Base-by-base conservation (phyloP, 139 green algal species). In the Coccomyxa sp. region DNA sequence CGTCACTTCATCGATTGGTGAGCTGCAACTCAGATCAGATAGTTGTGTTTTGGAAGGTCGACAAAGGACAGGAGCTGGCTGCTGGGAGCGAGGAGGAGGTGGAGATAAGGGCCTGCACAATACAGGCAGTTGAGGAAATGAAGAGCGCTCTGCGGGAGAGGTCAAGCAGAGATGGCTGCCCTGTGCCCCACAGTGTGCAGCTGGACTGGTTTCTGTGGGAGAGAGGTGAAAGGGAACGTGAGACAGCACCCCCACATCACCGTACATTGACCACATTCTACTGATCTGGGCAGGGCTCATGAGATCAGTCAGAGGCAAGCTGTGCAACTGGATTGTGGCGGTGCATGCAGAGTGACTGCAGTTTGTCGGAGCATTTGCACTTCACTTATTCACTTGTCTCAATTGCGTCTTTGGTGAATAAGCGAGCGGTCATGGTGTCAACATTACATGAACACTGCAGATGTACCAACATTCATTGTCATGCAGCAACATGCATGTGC, bases 201-300 rank as follows among this genome's bases (percentile, higher is more conserved):
- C 80, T 98, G 38, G 94, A 97, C 74, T 98, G 94, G 94, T 95
- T 89, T 88, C 85, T 97, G 58, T 98, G 94, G 94, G 87, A 94
- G 38, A n/a, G 86, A 16, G 94, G 93, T 12, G 94, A 97, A 88
- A 32, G 58, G 17, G 58, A 76, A 9, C 82, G 86, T 0, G 30
- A 87, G 11, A 60, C 31, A 27, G 82, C 94, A 58, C 86, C 85
- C 21, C 92, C 90, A 0, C 93, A 96, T 85, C 94, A 98, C 83
- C 84, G 92, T 58, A 94, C 91, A 0, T 80, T 94, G 27, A 97
- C 79, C 28, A 76, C n/a, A 28, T 82, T 59, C 60, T 82, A 82
- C 28, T 77, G 17, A 59, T 77, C 63, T 71, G 63, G 21, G 18
- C 63, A 21, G 18, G 7, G 18, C 63, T 71, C 18, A 71, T 71